Conservation (phyloP, 331 rosid species). For the Phaseolus coccineus region DNA sequence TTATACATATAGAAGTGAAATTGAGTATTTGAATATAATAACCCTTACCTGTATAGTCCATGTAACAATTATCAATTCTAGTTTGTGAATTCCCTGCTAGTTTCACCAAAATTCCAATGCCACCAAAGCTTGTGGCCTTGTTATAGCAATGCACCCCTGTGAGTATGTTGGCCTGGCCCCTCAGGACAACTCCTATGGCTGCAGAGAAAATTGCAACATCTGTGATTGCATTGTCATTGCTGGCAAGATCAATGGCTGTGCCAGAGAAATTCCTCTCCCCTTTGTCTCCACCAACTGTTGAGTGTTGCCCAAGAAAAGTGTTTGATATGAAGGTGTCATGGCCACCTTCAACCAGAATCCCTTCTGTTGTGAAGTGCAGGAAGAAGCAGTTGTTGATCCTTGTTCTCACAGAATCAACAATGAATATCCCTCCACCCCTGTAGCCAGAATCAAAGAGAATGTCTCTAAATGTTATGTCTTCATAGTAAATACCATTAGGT, state of each 20-base stretch:
- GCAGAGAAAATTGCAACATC: slow-evolving; percentile 67
- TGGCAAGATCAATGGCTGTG: slow-evolving; percentile 64
- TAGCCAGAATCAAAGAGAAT: slow-evolving; percentile 69
- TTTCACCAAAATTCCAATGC: slow-evolving; percentile 66
- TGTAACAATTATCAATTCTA: slow-evolving; percentile 69
- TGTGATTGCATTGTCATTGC: slow-evolving; percentile 69
- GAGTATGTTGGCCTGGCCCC: slow-evolving; percentile 58
- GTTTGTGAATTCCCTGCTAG: slow-evolving; percentile 50
- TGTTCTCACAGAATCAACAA: slow-evolving; percentile 56
- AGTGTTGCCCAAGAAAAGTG: slow-evolving; percentile 68
- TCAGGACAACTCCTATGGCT: slow-evolving; percentile 27
- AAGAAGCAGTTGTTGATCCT: slow-evolving; percentile 71
- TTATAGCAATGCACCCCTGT: slow-evolving; percentile 72
- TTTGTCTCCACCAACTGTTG: slow-evolving; percentile 64
- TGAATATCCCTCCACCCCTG: slow-evolving; percentile 64
- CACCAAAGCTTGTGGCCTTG: slow-evolving; percentile 71
- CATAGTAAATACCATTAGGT: slow-evolving; percentile 52
- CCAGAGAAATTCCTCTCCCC: slow-evolving; percentile 59
- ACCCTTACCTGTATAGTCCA: slow-evolving; percentile 60
- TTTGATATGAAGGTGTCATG: slow-evolving; percentile 65
- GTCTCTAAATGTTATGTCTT: slow-evolving; percentile 73
- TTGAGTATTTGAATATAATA: neutral
- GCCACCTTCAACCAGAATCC: slow-evolving; percentile 61
- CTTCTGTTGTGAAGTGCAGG: slow-evolving; percentile 69
- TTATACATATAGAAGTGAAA: neutral